Conservation (phyloP, 2,329 filamentous ascomycete species). For the Fusarium staphyleae region DNA sequence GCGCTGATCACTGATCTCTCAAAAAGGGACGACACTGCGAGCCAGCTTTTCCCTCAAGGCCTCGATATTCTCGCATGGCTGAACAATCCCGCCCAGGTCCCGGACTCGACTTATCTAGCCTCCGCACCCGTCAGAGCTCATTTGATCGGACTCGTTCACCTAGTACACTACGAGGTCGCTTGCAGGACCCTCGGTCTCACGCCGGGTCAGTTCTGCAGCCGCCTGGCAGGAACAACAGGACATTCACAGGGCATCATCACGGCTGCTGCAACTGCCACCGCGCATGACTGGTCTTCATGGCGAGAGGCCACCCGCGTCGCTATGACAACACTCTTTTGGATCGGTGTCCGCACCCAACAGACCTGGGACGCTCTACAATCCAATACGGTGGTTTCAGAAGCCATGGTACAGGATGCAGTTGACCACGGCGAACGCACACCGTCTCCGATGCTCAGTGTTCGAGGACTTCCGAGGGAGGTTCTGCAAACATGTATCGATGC, state of each 20-base stretch:
- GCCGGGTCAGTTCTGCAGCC: constrained; percentile 11
- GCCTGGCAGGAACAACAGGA: constrained; percentile 12
- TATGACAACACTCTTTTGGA: constrained; percentile 14
- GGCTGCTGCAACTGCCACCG: neutral
- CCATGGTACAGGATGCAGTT: constrained; percentile 13
- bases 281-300: constrained; percentile 15
- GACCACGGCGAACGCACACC: constrained; percentile 12
- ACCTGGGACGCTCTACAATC: constrained; percentile 3
- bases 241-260: constrained; percentile 18
- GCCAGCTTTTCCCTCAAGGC: neutral
- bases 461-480: constrained; percentile 3
- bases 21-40: neutral
- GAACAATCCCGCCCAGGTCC: neutral
- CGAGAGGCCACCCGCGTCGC: constrained; percentile 6
- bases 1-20: neutral
- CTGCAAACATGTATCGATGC: constrained; percentile 9
- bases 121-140: constrained; percentile 10
- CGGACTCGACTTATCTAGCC: constrained; percentile 4
- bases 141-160: constrained; percentile 13
- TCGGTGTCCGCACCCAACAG: constrained; percentile 13
- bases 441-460: constrained; percentile 15
- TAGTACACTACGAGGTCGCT: constrained; percentile 12
- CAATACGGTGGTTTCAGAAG: constrained; percentile 3
- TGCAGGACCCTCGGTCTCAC: constrained; percentile 14
- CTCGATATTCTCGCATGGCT: constrained; percentile 5